These are phyloP conservation scores for Rhizophagus clarus DNA, from an alignment of 192 early-diverging fungal species.

Conservation along the genomic window DNA sequence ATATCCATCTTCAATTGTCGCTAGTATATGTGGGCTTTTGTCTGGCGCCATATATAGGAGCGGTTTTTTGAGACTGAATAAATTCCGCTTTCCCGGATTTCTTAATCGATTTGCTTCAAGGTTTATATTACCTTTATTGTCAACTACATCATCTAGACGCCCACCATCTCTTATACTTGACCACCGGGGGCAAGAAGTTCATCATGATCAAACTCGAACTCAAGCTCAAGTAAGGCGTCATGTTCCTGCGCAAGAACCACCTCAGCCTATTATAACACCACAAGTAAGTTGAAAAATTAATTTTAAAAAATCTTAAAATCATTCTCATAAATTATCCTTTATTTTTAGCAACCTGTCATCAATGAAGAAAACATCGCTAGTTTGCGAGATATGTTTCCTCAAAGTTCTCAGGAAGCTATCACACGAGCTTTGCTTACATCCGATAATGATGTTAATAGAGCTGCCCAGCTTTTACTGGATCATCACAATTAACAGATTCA, in stretches of 20 bases:
- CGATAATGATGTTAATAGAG: slow-evolving; percentile 62
- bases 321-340: not conserved
- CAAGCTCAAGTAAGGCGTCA: slow-evolving; percentile 27
- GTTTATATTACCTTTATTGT: slow-evolving; percentile 53
- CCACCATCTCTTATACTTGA: slow-evolving; percentile 43
- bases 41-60: slow-evolving; percentile 56
- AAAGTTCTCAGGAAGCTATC: slow-evolving; percentile 50
- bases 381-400: slow-evolving; percentile 59
- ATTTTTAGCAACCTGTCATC: not conserved
- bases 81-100: slow-evolving; percentile 54
- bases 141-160: slow-evolving; percentile 48
- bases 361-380: slow-evolving; percentile 50
- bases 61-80: slow-evolving; percentile 52
- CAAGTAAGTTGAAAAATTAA: not conserved
- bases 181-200: slow-evolving; percentile 38
- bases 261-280: not conserved
- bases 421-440: slow-evolving; percentile 52
- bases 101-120: slow-evolving; percentile 38
- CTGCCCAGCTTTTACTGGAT: slow-evolving; percentile 53
- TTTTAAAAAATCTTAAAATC: not conserved
- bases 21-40: slow-evolving; percentile 51
- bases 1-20: slow-evolving; percentile 45
- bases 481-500: slow-evolving; percentile 19
- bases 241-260: not conserved
- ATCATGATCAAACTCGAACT: slow-evolving; percentile 39